Evolutionary conservation across 2,329 filamentous ascomycete genomes (phyloP).

Genomic region (Claviceps arundinis): DNA sequence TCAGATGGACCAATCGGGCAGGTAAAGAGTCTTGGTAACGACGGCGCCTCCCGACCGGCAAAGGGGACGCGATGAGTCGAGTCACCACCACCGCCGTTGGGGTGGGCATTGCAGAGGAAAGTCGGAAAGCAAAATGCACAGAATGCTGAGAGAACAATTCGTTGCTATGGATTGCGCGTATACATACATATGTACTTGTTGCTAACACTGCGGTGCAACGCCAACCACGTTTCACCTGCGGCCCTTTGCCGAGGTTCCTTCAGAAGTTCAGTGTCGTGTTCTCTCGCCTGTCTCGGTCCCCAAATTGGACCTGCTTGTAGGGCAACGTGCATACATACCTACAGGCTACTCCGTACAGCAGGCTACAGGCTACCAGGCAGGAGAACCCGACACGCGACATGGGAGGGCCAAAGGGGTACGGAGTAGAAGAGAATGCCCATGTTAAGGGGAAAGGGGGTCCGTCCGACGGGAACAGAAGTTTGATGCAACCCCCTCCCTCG

Average conservation of each 20-base stretch:
- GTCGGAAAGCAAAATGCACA: neutral
- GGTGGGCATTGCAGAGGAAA: neutral
- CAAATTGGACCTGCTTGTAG: neutral
- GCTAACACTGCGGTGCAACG: slow-evolving; percentile 6
- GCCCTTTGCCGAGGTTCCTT: neutral
- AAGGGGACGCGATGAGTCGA: too few species aligned
- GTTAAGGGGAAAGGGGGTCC: too few species aligned
- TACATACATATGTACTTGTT: too few species aligned
- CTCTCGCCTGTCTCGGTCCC: neutral
- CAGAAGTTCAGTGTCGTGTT: neutral
- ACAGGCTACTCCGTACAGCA: too few species aligned
- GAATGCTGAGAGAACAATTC: neutral
- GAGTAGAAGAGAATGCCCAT: neutral
- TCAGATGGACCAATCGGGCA: too few species aligned
- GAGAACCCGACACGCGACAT: neutral
- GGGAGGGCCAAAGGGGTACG: neutral
- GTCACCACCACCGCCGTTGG: too few species aligned
- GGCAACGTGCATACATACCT: neutral
- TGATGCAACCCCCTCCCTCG: too few species aligned
- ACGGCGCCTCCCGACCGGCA: too few species aligned
- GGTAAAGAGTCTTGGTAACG: too few species aligned
- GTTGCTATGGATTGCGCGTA: too few species aligned
- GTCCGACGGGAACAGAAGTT: too few species aligned
- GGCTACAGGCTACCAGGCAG: neutral
- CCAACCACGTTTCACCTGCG: slow-evolving; percentile 8